These are phyloP conservation scores for Solanum virginianum DNA, from an alignment of 257 asterid species.

Conservation along the genomic window DNA sequence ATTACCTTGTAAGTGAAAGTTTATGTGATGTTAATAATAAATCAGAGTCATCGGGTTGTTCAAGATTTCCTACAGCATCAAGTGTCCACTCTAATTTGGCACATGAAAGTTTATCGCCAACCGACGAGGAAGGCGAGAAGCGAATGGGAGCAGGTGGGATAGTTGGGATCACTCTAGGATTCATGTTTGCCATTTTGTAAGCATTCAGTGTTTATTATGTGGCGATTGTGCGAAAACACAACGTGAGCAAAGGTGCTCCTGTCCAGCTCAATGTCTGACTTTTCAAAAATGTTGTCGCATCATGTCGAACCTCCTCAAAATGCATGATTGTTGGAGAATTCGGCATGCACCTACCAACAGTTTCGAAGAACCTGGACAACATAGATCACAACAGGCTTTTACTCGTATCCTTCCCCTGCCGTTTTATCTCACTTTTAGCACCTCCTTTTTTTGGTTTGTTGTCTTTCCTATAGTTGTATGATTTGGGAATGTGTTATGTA, in stretches of 20 bases:
- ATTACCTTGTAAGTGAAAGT: not conserved
- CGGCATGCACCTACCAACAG: not conserved
- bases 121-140: not conserved
- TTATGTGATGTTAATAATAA: not conserved
- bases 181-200: constrained; percentile 9
- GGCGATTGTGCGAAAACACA: constrained; percentile 1
- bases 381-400: not conserved
- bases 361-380: not conserved
- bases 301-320: not conserved
- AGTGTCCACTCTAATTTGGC: constrained; percentile 22
- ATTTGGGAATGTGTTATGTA: not conserved
- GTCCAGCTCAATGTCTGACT: constrained; percentile 10
- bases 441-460: not conserved
- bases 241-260: constrained; percentile 1
- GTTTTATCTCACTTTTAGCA: not conserved
- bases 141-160: constrained; percentile 12
- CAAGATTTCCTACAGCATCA: constrained; percentile 28
- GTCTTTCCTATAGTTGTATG: not conserved
- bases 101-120: constrained; percentile 9
- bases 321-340: not conserved
- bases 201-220: constrained; percentile 19
- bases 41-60: not conserved
- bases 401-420: not conserved
- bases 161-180: constrained; percentile 13
- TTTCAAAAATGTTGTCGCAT: not conserved